Percentiles rank a stretch among this genome's conserved stretches.
Conservation (phyloP, 495 filamentous ascomycete genomes). For the Neurospora sp. region DNA sequence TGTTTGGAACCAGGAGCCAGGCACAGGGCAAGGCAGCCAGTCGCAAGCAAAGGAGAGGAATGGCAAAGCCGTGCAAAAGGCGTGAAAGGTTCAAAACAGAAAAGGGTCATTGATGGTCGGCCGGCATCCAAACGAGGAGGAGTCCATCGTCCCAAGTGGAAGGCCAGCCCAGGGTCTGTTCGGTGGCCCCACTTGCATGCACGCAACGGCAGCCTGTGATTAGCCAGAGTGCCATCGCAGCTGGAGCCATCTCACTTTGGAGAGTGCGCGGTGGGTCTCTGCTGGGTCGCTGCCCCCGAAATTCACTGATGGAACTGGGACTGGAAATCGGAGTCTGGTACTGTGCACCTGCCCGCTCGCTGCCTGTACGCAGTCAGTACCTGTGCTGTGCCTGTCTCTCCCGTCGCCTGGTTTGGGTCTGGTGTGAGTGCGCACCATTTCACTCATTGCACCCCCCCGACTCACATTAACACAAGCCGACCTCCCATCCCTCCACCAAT, state of each 20-base stretch:
- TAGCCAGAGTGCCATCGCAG: neutral
- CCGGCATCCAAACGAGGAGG: neutral
- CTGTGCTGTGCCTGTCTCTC: neutral
- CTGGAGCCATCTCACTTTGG: neutral
- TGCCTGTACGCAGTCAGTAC: neutral
- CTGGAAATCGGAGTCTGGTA: neutral
- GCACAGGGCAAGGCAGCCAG: neutral
- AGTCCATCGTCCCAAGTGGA: neutral
- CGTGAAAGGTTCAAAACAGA: neutral
- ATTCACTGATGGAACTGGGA: neutral
- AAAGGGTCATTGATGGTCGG: neutral
- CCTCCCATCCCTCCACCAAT: neutral
- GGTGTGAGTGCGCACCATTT: neutral
- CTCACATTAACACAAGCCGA: neutral
- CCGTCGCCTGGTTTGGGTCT: neutral
- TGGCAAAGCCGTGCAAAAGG: neutral
- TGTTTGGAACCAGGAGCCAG: neutral
- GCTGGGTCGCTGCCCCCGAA: neutral
- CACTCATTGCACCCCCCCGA: neutral
- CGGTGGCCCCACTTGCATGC: neutral
- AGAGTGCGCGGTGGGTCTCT: neutral
- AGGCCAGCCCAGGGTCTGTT: neutral
- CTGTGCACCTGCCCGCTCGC: neutral
- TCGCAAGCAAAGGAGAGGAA: neutral
- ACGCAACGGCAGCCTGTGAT: neutral